Evolutionary conservation across 1,284 basidiomycete genomes (phyloP), one percentile per base, ranked within the genome.

Genomic region (Sanghuangporus sanghuang): DNA sequence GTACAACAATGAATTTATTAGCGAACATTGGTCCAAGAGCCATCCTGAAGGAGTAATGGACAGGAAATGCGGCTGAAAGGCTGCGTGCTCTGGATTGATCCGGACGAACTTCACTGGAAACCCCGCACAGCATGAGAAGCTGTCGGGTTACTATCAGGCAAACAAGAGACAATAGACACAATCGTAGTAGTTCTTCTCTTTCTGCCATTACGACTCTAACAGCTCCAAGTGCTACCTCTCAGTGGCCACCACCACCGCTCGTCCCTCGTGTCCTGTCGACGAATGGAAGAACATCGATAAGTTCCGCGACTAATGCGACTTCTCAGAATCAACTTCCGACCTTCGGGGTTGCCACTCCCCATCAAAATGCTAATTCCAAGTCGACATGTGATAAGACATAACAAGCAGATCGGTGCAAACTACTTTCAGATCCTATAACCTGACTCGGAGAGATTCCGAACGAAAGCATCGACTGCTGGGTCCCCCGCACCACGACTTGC

Each of bases 241-340:
- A 52, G 52, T 57, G 64, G 64, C 58, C 59, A 57, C 50, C 56
- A 39, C 42, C 63, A 1, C 46, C 58, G 50, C 53, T 48, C 46
- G 56, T 74, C 77, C 21, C 75, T 74, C 46, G 81, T 78, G 12
- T 68, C 77, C 21, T 52, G 6, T 55, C 63, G 42, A 44, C 69
- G 3, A 77, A 75, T 61, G 76, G 70, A 63, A 74, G 71, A 27
- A 73, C 73, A 9, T 74, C 71, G 61, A 78, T 78, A 12, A 69
- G 53, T 16, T 48, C 73, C 40, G 70, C 75, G 0, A 69, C 75
- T 36, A 67, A 70, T 23, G 73, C 76, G 52, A 68, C 68, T 46
- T 73, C 32, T 16, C 56, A 50, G 52, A 35, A 61, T 14, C 36
- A 65, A 16, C 56, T 86, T 8, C 88, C 87, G 0, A 70, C 81